Evolutionary conservation across 176 grass and related monocot species (phyloP), one percentile per base, ranked within the genome.

Genomic region (Carex myosuroides): DNA sequence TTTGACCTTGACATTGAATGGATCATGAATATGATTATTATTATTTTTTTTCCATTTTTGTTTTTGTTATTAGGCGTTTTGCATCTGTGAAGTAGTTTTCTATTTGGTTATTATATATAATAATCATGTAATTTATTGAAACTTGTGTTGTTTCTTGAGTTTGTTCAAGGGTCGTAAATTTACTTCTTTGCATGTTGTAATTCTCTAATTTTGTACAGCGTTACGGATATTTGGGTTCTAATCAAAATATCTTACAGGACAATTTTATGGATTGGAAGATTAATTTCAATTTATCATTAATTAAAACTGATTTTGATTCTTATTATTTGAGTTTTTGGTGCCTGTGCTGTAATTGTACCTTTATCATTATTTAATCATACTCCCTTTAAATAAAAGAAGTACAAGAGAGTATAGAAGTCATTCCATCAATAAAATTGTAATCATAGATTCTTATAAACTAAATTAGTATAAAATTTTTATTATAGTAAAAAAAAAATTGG

Each of bases 1-100:
- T 17, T 80, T 90, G 20, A 66, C 50, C 48, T 50, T 69, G 58
- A 67, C 32, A 66, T 69, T 83, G 60, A 82, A 82, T 82, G 80
- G 41, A 81, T 60, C 59, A 65, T 64, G 37, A 82, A 65, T 64
- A 46, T 10, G 18, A 82, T 1, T 39, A 13, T 42, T 58, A 63
- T 16, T 81, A 0, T 58, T 20, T 20, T 35, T 35, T 60, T 52
- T 55, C 39, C 4, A 56, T 48, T 78, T 3, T 12, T 55, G 8
- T 41, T 42, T 20, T 3, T 17, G 18, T 42, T 61, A 41, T 81
- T 81, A 81, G 79, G 79, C 57, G 26, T 39, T 80, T 35, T n/a
- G 29, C 37, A 81, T 32, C 56, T 81, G 33, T 81, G 30, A 18
- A 22, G 35, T 81, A 81, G 16, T 81, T 81, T 17, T 42, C 59